Evolutionary conservation across 495 filamentous ascomycete genomes (phyloP).

Genomic region (Annulohypoxylon bovei): DNA sequence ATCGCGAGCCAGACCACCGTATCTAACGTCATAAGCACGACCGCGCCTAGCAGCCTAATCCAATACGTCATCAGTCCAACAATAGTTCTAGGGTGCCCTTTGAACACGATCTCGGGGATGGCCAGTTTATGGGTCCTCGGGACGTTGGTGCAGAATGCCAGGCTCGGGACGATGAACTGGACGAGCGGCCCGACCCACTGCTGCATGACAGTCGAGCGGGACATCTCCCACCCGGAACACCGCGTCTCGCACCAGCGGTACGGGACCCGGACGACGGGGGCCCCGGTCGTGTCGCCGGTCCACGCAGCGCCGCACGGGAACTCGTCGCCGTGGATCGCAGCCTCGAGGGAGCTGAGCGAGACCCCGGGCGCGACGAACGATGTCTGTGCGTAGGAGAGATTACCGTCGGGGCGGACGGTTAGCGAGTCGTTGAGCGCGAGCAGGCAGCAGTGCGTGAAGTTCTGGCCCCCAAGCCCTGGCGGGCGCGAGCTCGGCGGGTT

Average conservation of each 20-base stretch:
- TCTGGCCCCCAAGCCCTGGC: constrained; percentile 38
- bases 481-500: constrained; percentile 20
- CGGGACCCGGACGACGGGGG: constrained; percentile 40
- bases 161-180: constrained; percentile 47
- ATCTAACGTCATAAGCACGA: constrained; percentile 45
- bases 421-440: constrained; percentile 42
- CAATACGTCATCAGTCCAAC: constrained; percentile 38
- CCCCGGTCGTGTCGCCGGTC: constrained; percentile 44
- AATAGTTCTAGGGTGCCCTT: constrained; percentile 29
- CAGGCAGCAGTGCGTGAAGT: constrained; percentile 46
- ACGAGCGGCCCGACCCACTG: constrained; percentile 46
- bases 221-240: constrained; percentile 43
- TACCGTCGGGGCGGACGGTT: constrained; percentile 18
- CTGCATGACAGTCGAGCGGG: constrained; percentile 30
- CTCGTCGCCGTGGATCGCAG: constrained; percentile 26
- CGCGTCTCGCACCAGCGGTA: constrained; percentile 41
- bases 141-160: constrained; percentile 48
- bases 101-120: constrained; percentile 45
- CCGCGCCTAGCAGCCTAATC: constrained; percentile 41
- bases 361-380: constrained; percentile 39
- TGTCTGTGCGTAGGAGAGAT: constrained; percentile 32
- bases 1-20: constrained; percentile 50
- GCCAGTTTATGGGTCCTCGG: constrained; percentile 45
- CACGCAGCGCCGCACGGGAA: constrained; percentile 53
- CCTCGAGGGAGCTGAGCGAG: constrained; percentile 19